A percentile compares a stretch with the other conserved stretches of the same genome.
Conservation (phyloP, 768 basidiomycete genomes). For the Termitomyces sp. region DNA sequence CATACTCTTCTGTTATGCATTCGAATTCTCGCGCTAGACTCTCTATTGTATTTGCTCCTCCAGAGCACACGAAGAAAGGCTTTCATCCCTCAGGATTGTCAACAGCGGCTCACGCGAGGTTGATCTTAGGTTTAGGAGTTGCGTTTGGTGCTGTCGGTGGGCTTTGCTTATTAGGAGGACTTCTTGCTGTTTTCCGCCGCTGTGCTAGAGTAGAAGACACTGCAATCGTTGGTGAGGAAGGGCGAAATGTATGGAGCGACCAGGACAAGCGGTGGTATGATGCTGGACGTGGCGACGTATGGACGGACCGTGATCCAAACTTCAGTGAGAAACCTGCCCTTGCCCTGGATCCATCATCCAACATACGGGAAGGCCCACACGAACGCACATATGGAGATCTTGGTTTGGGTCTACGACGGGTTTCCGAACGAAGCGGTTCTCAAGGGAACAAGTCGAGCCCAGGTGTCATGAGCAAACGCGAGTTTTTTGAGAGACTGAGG, state of each 20-base stretch:
- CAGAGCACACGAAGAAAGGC: slow-evolving; percentile 31
- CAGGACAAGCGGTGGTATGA: slow-evolving; percentile 70
- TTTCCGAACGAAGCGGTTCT: slow-evolving; percentile 36
- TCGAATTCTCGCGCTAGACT: slow-evolving; percentile 67
- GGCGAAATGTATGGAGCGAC: slow-evolving; percentile 50
- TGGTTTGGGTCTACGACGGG: slow-evolving; percentile 46
- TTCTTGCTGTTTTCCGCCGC: slow-evolving; percentile 50
- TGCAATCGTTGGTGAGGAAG: slow-evolving; percentile 56
- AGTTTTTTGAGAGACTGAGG: slow-evolving; percentile 60
- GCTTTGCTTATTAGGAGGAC: slow-evolving; percentile 44
- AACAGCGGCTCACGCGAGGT: slow-evolving; percentile 36
- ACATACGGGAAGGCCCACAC: slow-evolving; percentile 10
- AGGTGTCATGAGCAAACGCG: slow-evolving; percentile 62
- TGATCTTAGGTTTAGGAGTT: slow-evolving; percentile 55
- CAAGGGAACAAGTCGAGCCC: slow-evolving; percentile 32
- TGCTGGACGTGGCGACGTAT: slow-evolving; percentile 24
- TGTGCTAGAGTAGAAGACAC: slow-evolving; percentile 56
- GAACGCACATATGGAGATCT: slow-evolving; percentile 23
- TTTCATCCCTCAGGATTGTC: slow-evolving; percentile 31
- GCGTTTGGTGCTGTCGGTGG: slow-evolving; percentile 61
- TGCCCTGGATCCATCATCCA: slow-evolving; percentile 12
- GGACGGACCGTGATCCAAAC: slow-evolving; percentile 15
- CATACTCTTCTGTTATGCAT: slow-evolving; percentile 59
- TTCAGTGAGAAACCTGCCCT: slow-evolving; percentile 8
- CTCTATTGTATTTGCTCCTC: slow-evolving; percentile 38